Conservation (phyloP, 257 asterid genomes). For the Fraxinus anomala region DNA sequence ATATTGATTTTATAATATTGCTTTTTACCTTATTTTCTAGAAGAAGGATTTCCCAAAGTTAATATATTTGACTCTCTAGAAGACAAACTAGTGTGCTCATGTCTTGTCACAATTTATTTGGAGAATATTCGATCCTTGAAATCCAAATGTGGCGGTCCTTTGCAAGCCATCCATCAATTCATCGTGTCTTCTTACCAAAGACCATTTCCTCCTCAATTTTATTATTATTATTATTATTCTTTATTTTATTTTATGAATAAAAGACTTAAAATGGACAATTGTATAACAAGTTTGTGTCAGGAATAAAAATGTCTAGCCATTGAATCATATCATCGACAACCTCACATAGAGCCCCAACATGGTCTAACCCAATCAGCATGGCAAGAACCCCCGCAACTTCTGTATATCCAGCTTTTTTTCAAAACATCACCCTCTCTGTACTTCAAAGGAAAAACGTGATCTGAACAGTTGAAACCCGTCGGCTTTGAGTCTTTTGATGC, state of each 20-base stretch:
- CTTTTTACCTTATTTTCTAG: neutral
- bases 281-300: too few relatives aligned
- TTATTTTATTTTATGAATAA: too few relatives aligned
- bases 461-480: constrained; percentile 90
- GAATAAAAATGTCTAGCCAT: too few relatives aligned
- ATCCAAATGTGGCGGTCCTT: too few relatives aligned
- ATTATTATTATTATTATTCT: too few relatives aligned
- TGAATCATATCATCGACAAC: neutral
- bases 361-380: constrained; percentile 74
- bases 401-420: constrained; percentile 92
- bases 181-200: too few relatives aligned
- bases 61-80: neutral
- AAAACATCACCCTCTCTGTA: constrained; percentile 92
- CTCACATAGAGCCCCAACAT: constrained; percentile 87
- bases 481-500: constrained; percentile 79
- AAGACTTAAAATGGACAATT: too few relatives aligned
- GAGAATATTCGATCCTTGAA: too few relatives aligned
- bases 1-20: too few relatives aligned
- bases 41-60: neutral
- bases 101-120: too few relatives aligned
- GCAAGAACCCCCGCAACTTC: constrained; percentile 94
- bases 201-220: too few relatives aligned
- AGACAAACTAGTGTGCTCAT: neutral
- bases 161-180: too few relatives aligned
- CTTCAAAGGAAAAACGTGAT: constrained; percentile 90